Evolutionary conservation across 139 green algal species (phyloP).

Genomic region (Nannochloris sp.): DNA sequence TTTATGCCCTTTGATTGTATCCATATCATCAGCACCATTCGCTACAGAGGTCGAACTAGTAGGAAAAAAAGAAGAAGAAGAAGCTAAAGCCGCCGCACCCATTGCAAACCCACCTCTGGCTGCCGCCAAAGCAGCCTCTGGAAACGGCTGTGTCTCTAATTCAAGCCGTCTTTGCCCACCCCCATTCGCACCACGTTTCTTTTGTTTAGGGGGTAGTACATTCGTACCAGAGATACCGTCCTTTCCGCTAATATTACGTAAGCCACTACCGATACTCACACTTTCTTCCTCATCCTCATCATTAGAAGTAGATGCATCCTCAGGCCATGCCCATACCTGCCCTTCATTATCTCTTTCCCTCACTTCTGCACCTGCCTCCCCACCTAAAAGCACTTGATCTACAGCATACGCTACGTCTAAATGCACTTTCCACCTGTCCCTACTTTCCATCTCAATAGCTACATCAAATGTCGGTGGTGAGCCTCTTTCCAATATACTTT

Average conservation of each 20-base stretch:
- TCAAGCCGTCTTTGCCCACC: neutral
- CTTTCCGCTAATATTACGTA: too few relatives aligned
- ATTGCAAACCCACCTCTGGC: too few relatives aligned
- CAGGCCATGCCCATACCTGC: neutral
- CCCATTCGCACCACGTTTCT: neutral
- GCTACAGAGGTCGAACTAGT: neutral
- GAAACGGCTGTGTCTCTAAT: neutral
- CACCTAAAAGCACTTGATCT: neutral
- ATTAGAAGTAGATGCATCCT: neutral
- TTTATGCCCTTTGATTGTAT: too few relatives aligned
- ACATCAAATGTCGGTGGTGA: slow-evolving; percentile 12
- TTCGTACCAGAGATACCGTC: neutral
- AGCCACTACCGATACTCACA: too few relatives aligned
- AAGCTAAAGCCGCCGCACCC: too few relatives aligned
- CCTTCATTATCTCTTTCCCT: neutral
- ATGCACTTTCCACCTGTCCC: slow-evolving; percentile 2
- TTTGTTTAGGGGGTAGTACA: neutral
- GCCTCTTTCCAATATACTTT: slow-evolving; percentile 1
- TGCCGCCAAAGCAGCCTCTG: neutral
- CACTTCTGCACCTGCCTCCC: neutral
- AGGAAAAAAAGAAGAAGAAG: neutral
- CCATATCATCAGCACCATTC: too few relatives aligned
- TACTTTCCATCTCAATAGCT: slow-evolving; percentile 4
- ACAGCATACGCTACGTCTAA: slow-evolving; percentile 7
- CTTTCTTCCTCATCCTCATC: neutral